Percentiles rank a stretch among this genome's conserved stretches.
phyloP scores from a whole-genome alignment of 306 rosid genomes.

The Vicia villosa region DNA sequence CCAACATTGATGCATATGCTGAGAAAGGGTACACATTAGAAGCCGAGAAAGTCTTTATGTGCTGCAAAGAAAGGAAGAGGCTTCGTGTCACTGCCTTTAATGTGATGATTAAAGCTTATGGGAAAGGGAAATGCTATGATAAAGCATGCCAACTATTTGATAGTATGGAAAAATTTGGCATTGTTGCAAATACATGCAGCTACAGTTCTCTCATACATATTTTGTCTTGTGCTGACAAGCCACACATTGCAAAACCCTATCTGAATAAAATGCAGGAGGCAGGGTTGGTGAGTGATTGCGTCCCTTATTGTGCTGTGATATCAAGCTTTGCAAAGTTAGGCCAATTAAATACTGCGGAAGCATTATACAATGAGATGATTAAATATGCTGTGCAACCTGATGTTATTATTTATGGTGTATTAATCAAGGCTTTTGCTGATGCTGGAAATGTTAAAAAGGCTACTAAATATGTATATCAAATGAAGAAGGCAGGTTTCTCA shows the following conservation, averaged over 20 bases:
- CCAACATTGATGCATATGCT: conserved; percentile 77
- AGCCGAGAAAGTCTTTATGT: conserved; percentile 73
- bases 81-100: conserved; percentile 50
- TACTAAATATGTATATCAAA: conserved; percentile 50
- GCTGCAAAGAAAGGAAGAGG: conserved; percentile 66
- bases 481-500: conserved; percentile 60
- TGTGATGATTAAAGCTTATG: conserved; percentile 77
- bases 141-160: conserved; percentile 68
- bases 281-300: conserved; percentile 73
- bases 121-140: conserved; percentile 57
- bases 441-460: conserved; percentile 67
- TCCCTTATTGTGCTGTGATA: conserved; percentile 65
- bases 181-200: conserved; percentile 69
- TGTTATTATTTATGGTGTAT: conserved; percentile 63
- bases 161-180: conserved; percentile 53
- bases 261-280: conserved; percentile 66
- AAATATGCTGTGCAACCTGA: conserved; percentile 61
- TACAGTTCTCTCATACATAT: conserved; percentile 75
- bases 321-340: conserved; percentile 71
- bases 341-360: conserved; percentile 60
- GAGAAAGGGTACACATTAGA: conserved; percentile 60
- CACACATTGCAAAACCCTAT: conserved; percentile 57
- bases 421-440: conserved; percentile 80
- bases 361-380: conserved; percentile 67
- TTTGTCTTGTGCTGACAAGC: conserved; percentile 65